Conservation (phyloP, 2,329 filamentous ascomycete species). For the Calonectria pseudoreteaudii region DNA sequence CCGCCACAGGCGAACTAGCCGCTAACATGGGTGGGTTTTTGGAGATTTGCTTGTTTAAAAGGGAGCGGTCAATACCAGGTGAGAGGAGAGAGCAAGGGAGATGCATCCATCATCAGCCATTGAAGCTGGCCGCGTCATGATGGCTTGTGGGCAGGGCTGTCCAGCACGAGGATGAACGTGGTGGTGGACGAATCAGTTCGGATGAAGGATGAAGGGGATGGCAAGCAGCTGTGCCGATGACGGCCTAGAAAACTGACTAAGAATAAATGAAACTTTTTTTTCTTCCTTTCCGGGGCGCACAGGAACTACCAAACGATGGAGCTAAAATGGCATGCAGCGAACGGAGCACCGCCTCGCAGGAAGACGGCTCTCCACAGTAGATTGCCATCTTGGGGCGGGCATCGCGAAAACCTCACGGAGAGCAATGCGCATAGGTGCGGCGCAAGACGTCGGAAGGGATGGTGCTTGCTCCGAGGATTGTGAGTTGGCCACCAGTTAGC, state of each 20-base stretch:
- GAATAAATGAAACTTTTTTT: not conserved
- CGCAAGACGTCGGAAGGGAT: not conserved
- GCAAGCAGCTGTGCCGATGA: not conserved
- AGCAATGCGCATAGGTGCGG: not conserved
- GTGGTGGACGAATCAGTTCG: not conserved
- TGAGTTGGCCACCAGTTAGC: not conserved
- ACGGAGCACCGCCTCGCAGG: conserved; percentile 4
- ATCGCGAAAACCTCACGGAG: not conserved
- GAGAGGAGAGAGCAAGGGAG: not conserved
- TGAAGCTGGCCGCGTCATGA: conserved; percentile 2
- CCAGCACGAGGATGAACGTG: not conserved
- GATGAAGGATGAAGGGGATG: not conserved
- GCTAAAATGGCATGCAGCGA: conserved; percentile 6
- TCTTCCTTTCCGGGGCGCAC: not conserved
- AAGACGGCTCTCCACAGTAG: not conserved
- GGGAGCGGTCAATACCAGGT: not conserved
- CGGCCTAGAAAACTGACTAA: not conserved
- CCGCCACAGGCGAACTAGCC: conserved; percentile 4
- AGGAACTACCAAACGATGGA: not conserved
- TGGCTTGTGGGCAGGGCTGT: not conserved
- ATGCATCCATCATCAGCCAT: not conserved
- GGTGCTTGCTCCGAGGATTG: not conserved
- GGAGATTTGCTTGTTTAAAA: not conserved
- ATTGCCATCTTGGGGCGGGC: conserved; percentile 1
- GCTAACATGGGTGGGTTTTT: not conserved